Evolutionary conservation across 345 rosid genomes (phyloP).

Genomic region (Mercurialis annua): DNA sequence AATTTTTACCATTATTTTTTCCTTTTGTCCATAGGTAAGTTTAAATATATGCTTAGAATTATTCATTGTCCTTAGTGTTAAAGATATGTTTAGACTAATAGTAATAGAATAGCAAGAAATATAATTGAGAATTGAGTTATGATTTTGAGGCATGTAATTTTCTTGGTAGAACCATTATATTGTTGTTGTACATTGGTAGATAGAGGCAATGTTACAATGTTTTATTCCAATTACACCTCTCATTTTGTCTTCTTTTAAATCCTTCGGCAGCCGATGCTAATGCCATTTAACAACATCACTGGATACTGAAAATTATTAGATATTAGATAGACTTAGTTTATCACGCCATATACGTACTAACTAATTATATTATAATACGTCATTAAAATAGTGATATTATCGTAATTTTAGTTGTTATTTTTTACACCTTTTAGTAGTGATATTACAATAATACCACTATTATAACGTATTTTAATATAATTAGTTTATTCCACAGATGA

Average conservation of each 20-base stretch:
- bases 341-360: too few relatives aligned
- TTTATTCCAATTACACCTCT: background rate
- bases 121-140: slow-evolving; percentile 13
- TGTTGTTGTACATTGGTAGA: background rate
- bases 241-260: background rate
- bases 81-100: background rate
- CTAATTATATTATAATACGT: too few relatives aligned
- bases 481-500: too few relatives aligned
- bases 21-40: background rate
- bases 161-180: background rate
- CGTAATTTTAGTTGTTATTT: too few relatives aligned
- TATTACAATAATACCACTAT: too few relatives aligned
- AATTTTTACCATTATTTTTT: background rate
- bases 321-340: too few relatives aligned
- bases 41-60: background rate
- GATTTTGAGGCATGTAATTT: slow-evolving; percentile 17
- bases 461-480: too few relatives aligned
- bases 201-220: background rate
- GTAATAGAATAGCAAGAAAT: background rate
- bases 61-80: background rate
- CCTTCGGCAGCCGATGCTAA: background rate
- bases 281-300: too few relatives aligned
- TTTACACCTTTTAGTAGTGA: too few relatives aligned
- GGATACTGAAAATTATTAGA: too few relatives aligned
- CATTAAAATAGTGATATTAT: too few relatives aligned